Base-by-base conservation (phyloP, 352 stramenopile genomes). In the Globisporangium canariense region DNA sequence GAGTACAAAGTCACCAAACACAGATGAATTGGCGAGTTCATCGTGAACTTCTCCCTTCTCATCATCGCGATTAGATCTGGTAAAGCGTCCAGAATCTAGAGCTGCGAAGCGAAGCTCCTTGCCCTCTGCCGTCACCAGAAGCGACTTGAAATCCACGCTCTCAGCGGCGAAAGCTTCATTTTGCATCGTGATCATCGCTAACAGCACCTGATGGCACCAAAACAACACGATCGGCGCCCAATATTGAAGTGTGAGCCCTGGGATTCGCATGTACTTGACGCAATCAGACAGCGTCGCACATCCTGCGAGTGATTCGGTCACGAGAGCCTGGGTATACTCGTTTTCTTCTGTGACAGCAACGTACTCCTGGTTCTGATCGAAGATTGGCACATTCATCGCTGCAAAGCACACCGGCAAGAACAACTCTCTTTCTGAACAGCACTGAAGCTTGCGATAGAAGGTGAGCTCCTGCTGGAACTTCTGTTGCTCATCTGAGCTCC, bases 191-290 rank as follows among this genome's bases (percentile, higher is more conserved):
- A 72, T 52, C 32, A 78, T 20, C 9, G 51, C 55, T 46, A 84
- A 60, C 14, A 84, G 56, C 13, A 81, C 62, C n/a, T 72, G 69
- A 7, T 64, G 58, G 64, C 73, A 74, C 71, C 76, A 84, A 45
- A 50, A 74, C 36, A 34, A 65, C 46, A 80, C 20, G 4, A 79
- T 14, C 4, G 59, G 22, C 20, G 59, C 58, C 76, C 73, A 83
- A 13, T 76, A 53, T 5, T 14, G 30, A 4, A 69, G 28, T 6
- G 66, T 65, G 28, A 57, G 32, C 2, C 34, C 13, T 13, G 67
- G 68, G 2, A 53, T 64, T 1, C 40, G 62, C 20, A 78, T 56
- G 10, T 65, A 64, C 9, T 56, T 22, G 5, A 79, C 28, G 40
- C 71, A 76, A 4, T 76, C 55, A 2, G 57, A 36, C 2, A 84